These are phyloP conservation scores for Helminthosporium solani DNA, from an alignment of 2,329 filamentous ascomycete genomes.

Conservation along the genomic window DNA sequence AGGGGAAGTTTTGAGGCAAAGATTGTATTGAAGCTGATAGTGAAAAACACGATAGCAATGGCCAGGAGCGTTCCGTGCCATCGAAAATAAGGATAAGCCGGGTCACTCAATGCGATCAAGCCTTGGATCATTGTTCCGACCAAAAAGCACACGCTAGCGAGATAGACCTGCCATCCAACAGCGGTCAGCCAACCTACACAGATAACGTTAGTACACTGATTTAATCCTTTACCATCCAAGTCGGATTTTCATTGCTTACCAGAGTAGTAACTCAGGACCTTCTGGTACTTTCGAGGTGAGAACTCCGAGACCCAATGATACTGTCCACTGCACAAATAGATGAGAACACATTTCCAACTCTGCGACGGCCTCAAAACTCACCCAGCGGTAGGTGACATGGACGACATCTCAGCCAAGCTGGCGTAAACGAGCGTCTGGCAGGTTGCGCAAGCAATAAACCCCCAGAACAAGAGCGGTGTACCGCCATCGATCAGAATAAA, in stretches of 20 bases:
- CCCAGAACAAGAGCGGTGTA: conserved; percentile 37
- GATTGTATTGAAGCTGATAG: conserved; percentile 27
- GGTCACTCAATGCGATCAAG: conserved; percentile 40
- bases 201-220: conserved; percentile 42
- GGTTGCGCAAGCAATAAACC: conserved; percentile 34
- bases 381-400: conserved; percentile 22
- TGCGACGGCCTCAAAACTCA: no score
- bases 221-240: conserved; percentile 27
- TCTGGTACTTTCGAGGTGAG: conserved; percentile 11
- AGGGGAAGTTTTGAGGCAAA: conserved; percentile 45
- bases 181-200: conserved; percentile 47
- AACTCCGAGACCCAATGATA: conserved; percentile 25
- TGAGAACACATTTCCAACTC: no score
- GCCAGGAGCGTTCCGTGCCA: conserved; percentile 54
- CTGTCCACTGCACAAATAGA: conserved; percentile 13
- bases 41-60: conserved; percentile 41
- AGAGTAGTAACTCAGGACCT: conserved; percentile 9
- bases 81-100: conserved; percentile 38
- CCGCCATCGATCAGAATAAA: conserved; percentile 34
- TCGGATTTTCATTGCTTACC: conserved; percentile 43
- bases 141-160: conserved; percentile 45
- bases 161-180: conserved; percentile 49
- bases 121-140: conserved; percentile 46
- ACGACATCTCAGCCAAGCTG: conserved; percentile 34
- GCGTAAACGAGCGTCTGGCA: conserved; percentile 37